These are phyloP conservation scores for Cytidiella melzeri DNA, from an alignment of 768 basidiomycete genomes.

Conservation along the genomic window DNA sequence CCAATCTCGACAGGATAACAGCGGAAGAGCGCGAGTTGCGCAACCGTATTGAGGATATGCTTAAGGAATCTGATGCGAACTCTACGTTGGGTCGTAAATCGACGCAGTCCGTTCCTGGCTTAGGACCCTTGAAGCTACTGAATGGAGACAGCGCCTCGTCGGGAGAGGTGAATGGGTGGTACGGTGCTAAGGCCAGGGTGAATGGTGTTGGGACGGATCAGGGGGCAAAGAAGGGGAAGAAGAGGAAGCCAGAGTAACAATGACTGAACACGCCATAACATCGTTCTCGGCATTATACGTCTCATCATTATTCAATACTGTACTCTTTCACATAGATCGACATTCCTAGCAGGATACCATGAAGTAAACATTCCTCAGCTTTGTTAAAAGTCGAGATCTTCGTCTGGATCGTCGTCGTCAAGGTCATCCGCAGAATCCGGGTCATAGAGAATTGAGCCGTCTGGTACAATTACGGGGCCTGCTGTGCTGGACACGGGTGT, in stretches of 20 bases:
- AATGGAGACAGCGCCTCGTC: slow-evolving; percentile 21
- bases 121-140: slow-evolving; percentile 15
- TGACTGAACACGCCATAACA: background rate
- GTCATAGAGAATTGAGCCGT: slow-evolving; percentile 73
- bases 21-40: slow-evolving; percentile 74
- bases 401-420: slow-evolving; percentile 95
- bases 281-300: background rate
- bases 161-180: slow-evolving; percentile 23
- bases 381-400: slow-evolving; percentile 27
- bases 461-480: slow-evolving; percentile 16
- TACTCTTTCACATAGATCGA: background rate
- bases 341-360: background rate
- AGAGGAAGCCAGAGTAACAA: slow-evolving; percentile 45
- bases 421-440: slow-evolving; percentile 93
- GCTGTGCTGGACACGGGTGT: slow-evolving; percentile 29
- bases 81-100: slow-evolving; percentile 8
- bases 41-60: slow-evolving; percentile 68
- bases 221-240: slow-evolving; percentile 40
- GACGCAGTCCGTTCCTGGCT: background rate
- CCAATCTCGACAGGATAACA: slow-evolving; percentile 58
- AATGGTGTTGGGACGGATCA: slow-evolving; percentile 18
- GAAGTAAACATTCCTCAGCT: background rate
- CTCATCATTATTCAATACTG: background rate
- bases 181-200: slow-evolving; percentile 30
- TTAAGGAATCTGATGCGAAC: slow-evolving; percentile 22